Evolutionary conservation across 2,329 filamentous ascomycete genomes (phyloP), one percentile per base, ranked within the genome.

Genomic region (Cylindrodendrum hubeiense): DNA sequence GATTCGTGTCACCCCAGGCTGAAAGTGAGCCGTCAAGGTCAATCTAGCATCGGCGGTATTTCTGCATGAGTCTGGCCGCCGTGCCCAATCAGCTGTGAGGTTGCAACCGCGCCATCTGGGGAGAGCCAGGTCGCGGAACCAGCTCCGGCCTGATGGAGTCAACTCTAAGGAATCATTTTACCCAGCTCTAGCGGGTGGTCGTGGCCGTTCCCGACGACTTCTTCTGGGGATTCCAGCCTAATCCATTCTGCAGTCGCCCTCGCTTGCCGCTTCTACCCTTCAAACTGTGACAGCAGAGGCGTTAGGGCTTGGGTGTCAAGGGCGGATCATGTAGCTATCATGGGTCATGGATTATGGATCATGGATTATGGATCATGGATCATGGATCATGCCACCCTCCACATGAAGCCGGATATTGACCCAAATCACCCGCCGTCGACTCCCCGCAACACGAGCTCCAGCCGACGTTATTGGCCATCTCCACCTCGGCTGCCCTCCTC

Each of bases 361-460:
- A 59, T 65, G 62, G n/a, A n/a, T n/a, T n/a, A n/a, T n/a, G 50
- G 30, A 34, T 19, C 54, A 44, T 28, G 37, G 19, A 60, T 28
- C 57, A 52, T 17, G 56, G 41, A 62, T 61, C 65, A 59, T 65
- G 62, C 57, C 61, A 67, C 57, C 37, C 46, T 47, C 56, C 12
- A 22, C 6, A 43, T 26, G 21, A 34, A 53, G 60, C 51, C 56
- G 60, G 64, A 47, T 60, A 64, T 61, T 62, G 57, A 56, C 46
- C 50, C 50, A 55, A 56, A 56, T 54, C 19, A 53, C 30, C 57
- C 43, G 49, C 17, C 50, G 33, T 46, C n/a, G 26, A 37, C 54
- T 37, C 39, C 41, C 26, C 41, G 50, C 44, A 33, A 21, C 10
- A 21, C 22, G 30, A 12, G 15, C 39, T 30, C 37, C 37, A 39